Evolutionary conservation across 352 stramenopile genomes (phyloP), one percentile per base, ranked within the genome.

Genomic region (Globisporangium mamillatum): DNA sequence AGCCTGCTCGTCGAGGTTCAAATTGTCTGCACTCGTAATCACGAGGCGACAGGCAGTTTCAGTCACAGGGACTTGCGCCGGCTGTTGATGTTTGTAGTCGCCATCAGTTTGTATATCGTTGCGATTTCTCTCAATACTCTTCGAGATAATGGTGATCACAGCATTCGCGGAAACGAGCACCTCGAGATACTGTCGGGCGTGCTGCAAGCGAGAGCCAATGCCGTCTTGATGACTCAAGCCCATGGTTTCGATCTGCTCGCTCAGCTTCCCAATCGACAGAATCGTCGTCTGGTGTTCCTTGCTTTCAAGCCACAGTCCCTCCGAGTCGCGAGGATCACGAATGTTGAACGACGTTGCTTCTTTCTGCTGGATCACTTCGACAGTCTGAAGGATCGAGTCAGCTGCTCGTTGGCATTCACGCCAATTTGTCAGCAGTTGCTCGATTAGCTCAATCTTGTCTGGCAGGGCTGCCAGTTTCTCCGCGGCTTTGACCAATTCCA

Each of bases 31-130:
- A 36, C 75, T 69, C 6, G 64, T 48, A 12, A 88, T 32, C 36
- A 88, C 65, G 48, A 61, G 64, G 25, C 78, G 73, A 25, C 76
- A 73, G 29, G 77, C 68, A 55, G 44, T 67, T 55, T 79, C 68
- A 0, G 71, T 77, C 50, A 72, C 50, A 24, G 41, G 20, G 5
- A 44, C 18, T 50, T 56, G 67, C 16, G 20, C 52, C 18, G 18
- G 36, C 38, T n/a, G n/a, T n/a, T 56, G 22, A 24, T 25, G 57
- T 18, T 9, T 62, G 32, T 24, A 44, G 25, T 34, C 63, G 20
- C 5, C 36, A n/a, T n/a, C 46, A 20, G 25, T 59, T 14, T 63
- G 38, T 8, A 27, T 10, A 18, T 32, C 48, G 7, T n/a, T 56
- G 20, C 24, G 52, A 38, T 29, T 54, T 46, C 58, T 57, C 3